Base-by-base conservation (phyloP, 768 basidiomycete species). In the Russula ochroleuca region DNA sequence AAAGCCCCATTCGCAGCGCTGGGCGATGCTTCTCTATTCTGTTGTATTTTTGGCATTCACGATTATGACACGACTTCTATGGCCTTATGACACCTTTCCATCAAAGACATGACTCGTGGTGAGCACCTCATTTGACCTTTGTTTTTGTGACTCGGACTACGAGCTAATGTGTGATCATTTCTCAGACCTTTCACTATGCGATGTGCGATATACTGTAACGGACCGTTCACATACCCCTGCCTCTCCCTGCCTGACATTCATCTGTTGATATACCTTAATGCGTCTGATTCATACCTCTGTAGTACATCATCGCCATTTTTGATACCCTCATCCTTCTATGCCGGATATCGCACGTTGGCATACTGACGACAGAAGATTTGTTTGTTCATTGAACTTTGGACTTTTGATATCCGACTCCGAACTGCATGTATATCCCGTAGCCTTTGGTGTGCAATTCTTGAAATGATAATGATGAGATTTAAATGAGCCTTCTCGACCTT, bases 41-140 rank as follows among this genome's bases (percentile, higher is more conserved):
- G 28, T 54, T 66, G 63, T 67, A 67, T 65, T 64, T 52, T 59
- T 66, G 50, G 52, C 21, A 35, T 59, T 50, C 58, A 67, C 65
- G 65, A 67, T 40, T 35, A 50, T 59, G 62, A 49, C 35, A 65
- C 25, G 62, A 67, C 63, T 19, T 13, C 62, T 59, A 65, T 65
- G 62, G 52, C 65, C 58, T 57, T 65, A 65, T 67, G 57, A 65
- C 35, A n/a, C 11, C 38, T n/a, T 7, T 49, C 23, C 25, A n/a
- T 17, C 11, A n/a, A 37, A 47, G 48, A 54, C 48, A 65, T 64
- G 53, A 43, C 48, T 23, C 38, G 14, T 11, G 48, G 57, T 55
- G 23, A 59, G 51, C 25, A 21, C 9, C 15, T 40, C 28, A n/a
- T 59, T 48, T 31, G 14, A n/a, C 40, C 19, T 6, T 15, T n/a